Percentiles rank a stretch among this genome's conserved stretches.
These are phyloP conservation scores for Setomelanomma holmii DNA, from an alignment of 2,329 filamentous ascomycete genomes.

Conservation along the genomic window DNA sequence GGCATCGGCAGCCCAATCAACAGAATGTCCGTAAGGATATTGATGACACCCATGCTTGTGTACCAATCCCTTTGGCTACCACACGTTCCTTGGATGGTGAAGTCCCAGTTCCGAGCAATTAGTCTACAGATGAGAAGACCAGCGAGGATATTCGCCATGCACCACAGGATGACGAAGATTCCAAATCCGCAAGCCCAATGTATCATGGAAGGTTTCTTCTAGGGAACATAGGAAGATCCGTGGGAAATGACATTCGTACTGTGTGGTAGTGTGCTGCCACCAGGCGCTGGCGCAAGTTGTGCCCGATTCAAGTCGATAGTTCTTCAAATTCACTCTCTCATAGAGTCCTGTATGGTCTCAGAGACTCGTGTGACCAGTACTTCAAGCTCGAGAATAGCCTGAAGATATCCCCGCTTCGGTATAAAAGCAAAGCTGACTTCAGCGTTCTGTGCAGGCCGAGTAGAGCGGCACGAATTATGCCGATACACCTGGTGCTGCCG, in stretches of 20 bases:
- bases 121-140: conserved; percentile 25
- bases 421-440: too few relatives aligned
- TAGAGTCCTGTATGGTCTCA: too few relatives aligned
- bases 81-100: conserved; percentile 18
- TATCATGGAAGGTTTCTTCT: conserved; percentile 15
- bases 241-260: conserved; percentile 13
- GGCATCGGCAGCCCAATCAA: conserved; percentile 27
- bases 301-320: too few relatives aligned
- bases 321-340: too few relatives aligned
- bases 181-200: conserved; percentile 10
- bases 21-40: conserved; percentile 24
- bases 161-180: conserved; percentile 21
- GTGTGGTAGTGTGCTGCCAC: too few relatives aligned
- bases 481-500: too few relatives aligned
- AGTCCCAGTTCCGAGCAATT: conserved; percentile 26
- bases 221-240: conserved; percentile 27
- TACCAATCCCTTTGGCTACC: conserved; percentile 26
- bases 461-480: too few relatives aligned
- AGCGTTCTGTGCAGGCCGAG: too few relatives aligned
- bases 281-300: too few relatives aligned
- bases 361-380: too few relatives aligned
- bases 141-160: conserved; percentile 14
- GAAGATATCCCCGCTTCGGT: too few relatives aligned
- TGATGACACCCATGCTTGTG: conserved; percentile 24
- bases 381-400: too few relatives aligned